Percentiles rank a stretch among this genome's conserved stretches.
Evolutionary conservation across 371 early-diverging fungal genomes (phyloP).

Genomic region (Mucor sp.): DNA sequence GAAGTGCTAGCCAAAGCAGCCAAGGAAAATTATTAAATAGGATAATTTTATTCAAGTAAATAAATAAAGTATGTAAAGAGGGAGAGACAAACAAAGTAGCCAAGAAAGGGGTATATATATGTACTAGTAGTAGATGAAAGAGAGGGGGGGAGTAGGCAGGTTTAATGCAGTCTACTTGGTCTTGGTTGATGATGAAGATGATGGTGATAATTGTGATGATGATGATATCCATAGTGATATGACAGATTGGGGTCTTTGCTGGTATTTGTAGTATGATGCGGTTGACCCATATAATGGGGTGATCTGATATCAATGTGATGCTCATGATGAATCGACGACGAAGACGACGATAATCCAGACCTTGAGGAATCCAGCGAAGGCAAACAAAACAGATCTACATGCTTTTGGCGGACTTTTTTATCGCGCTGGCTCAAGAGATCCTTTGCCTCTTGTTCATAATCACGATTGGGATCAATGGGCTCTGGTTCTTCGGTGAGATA

Average conservation of each 20-base stretch:
- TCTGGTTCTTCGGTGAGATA: constrained; percentile 40
- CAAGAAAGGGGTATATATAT: too few species aligned
- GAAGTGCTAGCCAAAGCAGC: constrained; percentile 31
- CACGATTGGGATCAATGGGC: constrained; percentile 31
- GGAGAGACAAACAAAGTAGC: neutral
- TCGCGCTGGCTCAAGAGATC: constrained; percentile 19
- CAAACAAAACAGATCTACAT: constrained; percentile 22
- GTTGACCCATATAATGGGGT: constrained; percentile 34
- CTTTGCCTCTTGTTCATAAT: constrained; percentile 34
- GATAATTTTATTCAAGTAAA: neutral
- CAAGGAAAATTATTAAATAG: constrained; percentile 28
- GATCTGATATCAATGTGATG: constrained; percentile 31
- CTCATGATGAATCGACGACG: constrained; percentile 35
- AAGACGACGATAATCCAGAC: constrained; percentile 41
- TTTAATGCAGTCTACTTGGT: constrained; percentile 6
- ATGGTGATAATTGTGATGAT: neutral
- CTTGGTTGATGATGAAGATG: constrained; percentile 1
- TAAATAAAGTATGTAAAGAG: neutral
- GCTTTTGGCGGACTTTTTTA: constrained; percentile 21
- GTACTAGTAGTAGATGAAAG: too few species aligned
- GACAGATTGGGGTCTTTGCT: neutral
- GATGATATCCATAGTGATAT: constrained; percentile 7
- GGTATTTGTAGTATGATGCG: neutral
- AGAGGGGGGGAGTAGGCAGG: neutral
- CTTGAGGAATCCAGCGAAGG: constrained; percentile 25